These are phyloP conservation scores for Plectosphaerella plurivora DNA, from an alignment of 2,329 filamentous ascomycete species.

Conservation along the genomic window DNA sequence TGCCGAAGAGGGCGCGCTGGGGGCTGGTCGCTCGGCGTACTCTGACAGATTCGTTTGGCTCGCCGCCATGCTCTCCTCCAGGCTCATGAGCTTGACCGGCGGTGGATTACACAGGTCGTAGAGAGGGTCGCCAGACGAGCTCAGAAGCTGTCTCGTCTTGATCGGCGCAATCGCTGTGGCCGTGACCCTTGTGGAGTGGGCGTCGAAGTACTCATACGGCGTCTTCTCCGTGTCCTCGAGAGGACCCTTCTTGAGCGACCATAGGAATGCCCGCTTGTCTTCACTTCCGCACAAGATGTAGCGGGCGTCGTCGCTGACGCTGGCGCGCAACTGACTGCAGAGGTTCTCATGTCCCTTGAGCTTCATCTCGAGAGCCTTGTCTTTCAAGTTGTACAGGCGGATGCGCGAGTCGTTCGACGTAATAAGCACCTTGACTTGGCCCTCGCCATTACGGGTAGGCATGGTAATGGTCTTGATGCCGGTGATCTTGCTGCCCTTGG, in stretches of 20 bases:
- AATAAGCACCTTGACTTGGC: constrained; percentile 77
- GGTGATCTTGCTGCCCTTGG: constrained; percentile 96
- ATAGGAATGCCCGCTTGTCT: constrained; percentile 85
- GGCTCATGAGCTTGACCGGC: constrained; percentile 74
- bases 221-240: constrained; percentile 71
- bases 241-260: constrained; percentile 63
- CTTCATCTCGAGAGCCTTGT: constrained; percentile 82
- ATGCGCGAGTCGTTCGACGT: constrained; percentile 94
- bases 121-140: constrained; percentile 82
- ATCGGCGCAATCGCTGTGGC: constrained; percentile 82
- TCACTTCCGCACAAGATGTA: constrained; percentile 94
- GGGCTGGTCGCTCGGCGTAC: constrained; percentile 24
- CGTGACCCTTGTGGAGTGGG: constrained; percentile 83
- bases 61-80: constrained; percentile 51
- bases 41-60: constrained; percentile 35
- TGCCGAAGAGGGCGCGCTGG: constrained; percentile 23
- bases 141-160: constrained; percentile 71
- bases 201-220: constrained; percentile 85
- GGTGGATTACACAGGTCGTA: constrained; percentile 96
- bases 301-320: constrained; percentile 79
- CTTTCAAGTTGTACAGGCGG: constrained; percentile 80
- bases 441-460: constrained; percentile 38
- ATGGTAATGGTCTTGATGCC: constrained; percentile 74
- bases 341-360: constrained; percentile 88
- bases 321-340: constrained; percentile 84